A percentile compares a stretch with the other conserved stretches of the same genome.
Conservation (phyloP, 768 basidiomycete species). For the Phaffia tasmanica region DNA sequence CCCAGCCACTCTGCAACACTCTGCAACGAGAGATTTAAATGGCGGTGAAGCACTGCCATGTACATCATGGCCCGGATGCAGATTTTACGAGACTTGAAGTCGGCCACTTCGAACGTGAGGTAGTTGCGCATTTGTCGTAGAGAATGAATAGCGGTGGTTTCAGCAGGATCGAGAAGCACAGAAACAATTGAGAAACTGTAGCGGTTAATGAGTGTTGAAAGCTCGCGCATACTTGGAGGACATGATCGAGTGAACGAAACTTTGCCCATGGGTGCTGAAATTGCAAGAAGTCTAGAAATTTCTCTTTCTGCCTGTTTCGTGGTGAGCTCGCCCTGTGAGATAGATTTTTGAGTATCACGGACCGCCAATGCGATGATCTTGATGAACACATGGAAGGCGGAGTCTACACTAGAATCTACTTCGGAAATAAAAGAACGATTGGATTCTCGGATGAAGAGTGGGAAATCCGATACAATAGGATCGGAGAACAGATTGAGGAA, state of each 20-base stretch:
- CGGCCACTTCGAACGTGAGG: conserved; percentile 55
- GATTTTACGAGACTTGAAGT: conserved; percentile 54
- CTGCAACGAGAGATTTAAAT: conserved; percentile 45
- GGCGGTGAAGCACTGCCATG: conserved; percentile 53
- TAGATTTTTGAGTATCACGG: conserved; percentile 36
- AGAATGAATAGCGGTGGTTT: conserved; percentile 43
- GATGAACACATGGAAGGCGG: conserved; percentile 66
- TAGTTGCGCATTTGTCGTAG: conserved; percentile 58
- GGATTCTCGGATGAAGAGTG: conserved; percentile 53
- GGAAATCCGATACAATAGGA: conserved; percentile 52
- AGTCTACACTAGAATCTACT: conserved; percentile 48
- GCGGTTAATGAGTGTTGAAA: conserved; percentile 73
- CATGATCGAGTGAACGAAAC: conserved; percentile 46
- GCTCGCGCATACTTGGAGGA: conserved; percentile 47
- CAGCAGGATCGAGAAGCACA: conserved; percentile 53
- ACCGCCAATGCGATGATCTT: conserved; percentile 65
- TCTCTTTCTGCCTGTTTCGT: conserved; percentile 7
- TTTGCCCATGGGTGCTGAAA: conserved; percentile 19
- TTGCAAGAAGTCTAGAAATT: conserved; percentile 11
- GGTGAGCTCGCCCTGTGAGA: conserved; percentile 10
- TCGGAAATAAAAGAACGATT: conserved; percentile 49
- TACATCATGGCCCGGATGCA: conserved; percentile 64
- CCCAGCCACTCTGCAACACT: conserved; percentile 55
- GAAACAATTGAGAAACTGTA: conserved; percentile 61
- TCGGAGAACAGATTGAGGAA: conserved; percentile 54